These are phyloP conservation scores for Vigna nakashimae DNA, from an alignment of 306 rosid genomes.

Conservation along the genomic window DNA sequence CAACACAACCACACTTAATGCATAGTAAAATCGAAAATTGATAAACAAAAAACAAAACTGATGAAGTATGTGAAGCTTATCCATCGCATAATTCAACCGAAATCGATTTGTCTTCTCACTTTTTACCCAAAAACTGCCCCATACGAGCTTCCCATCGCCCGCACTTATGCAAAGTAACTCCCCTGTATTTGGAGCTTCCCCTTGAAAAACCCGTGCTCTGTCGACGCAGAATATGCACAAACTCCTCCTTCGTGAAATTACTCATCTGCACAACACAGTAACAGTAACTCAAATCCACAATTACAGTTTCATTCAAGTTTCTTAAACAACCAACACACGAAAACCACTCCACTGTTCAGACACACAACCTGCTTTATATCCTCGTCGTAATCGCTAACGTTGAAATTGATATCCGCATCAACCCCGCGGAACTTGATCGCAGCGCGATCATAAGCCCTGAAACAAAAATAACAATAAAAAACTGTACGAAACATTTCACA, in stretches of 20 bases:
- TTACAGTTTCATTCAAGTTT: background rate
- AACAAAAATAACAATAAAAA: slow-evolving; percentile 4
- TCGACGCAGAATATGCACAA: slow-evolving; percentile 87
- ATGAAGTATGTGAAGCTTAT: slow-evolving; percentile 10
- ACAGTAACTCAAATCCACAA: background rate
- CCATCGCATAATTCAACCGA: slow-evolving; percentile 21
- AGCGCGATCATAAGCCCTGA: slow-evolving; percentile 96
- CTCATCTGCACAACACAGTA: slow-evolving; percentile 61
- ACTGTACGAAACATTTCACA: background rate
- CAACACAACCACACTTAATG: background rate
- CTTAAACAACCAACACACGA: background rate
- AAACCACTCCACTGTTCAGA: background rate
- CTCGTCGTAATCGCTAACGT: slow-evolving; percentile 76
- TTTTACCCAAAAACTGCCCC: slow-evolving; percentile 96
- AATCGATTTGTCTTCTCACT: slow-evolving; percentile 54
- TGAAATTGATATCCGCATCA: slow-evolving; percentile 93
- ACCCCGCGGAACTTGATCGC: slow-evolving; percentile 90
- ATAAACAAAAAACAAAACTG: background rate
- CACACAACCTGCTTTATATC: slow-evolving; percentile 76
- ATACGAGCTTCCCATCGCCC: slow-evolving; percentile 99
- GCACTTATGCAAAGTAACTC: slow-evolving; percentile 93
- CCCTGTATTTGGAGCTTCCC: slow-evolving; percentile 92
- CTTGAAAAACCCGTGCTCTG: slow-evolving; percentile 95
- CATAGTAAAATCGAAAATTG: background rate
- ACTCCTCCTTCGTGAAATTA: slow-evolving; percentile 83